phyloP scores from a whole-genome alignment of 163 green algal genomes.

The Picocystis sp. region DNA sequence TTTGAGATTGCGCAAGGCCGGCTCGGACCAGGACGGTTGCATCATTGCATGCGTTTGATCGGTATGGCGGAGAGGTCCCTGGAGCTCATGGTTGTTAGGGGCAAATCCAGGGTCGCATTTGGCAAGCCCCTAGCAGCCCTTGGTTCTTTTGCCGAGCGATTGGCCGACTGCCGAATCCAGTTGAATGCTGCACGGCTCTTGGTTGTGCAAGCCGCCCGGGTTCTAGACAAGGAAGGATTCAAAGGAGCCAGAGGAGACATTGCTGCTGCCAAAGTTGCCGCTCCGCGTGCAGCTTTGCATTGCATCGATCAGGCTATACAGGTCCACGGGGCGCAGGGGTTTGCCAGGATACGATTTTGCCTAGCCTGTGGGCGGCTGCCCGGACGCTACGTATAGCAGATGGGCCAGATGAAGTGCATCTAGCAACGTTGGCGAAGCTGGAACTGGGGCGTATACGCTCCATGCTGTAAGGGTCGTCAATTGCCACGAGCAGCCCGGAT shows the following conservation, averaged over 20 bases:
- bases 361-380: slow-evolving; percentile 46
- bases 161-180: slow-evolving; percentile 12
- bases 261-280: slow-evolving; percentile 61
- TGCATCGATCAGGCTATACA: slow-evolving; percentile 35
- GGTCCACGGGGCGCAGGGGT: slow-evolving; percentile 66
- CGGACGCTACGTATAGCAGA: slow-evolving; percentile 86
- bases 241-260: slow-evolving; percentile 55
- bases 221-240: slow-evolving; percentile 47
- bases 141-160: slow-evolving; percentile 27
- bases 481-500: background rate
- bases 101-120: slow-evolving; percentile 38
- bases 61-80: slow-evolving; percentile 70
- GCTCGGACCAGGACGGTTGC: slow-evolving; percentile 82
- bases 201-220: slow-evolving; percentile 57
- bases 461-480: slow-evolving; percentile 8
- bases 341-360: slow-evolving; percentile 49
- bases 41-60: slow-evolving; percentile 96
- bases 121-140: slow-evolving; percentile 33
- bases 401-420: slow-evolving; percentile 92
- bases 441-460: slow-evolving; percentile 40
- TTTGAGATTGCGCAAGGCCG: slow-evolving; percentile 97
- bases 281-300: slow-evolving; percentile 42
- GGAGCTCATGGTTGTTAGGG: slow-evolving; percentile 26
- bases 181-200: slow-evolving; percentile 35
- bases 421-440: slow-evolving; percentile 72